Evolutionary conservation across 2,329 filamentous ascomycete genomes (phyloP).

Genomic region (Aspergillus nomiae): DNA sequence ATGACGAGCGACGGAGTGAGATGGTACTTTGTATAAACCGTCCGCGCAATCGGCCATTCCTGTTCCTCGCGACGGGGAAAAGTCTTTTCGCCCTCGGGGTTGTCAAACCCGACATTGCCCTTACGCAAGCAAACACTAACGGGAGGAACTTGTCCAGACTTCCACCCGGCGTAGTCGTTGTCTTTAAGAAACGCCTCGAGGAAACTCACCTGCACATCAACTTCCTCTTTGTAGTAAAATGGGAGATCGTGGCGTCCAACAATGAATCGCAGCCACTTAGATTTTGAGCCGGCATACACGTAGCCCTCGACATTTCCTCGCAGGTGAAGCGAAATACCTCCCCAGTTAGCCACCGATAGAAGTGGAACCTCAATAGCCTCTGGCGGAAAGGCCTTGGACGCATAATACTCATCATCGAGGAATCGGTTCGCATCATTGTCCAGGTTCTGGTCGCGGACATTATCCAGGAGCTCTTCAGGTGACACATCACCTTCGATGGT

Average conservation of each 20-base stretch:
- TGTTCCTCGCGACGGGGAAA: background rate
- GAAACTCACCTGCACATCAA: conserved; percentile 65
- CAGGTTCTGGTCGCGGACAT: too few species aligned
- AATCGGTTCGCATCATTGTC: too few species aligned
- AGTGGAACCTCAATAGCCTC: conserved; percentile 66
- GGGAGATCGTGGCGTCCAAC: too few species aligned
- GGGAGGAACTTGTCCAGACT: conserved; percentile 55
- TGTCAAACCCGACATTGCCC: conserved; percentile 65
- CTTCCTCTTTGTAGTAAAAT: conserved; percentile 69
- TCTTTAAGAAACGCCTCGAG: conserved; percentile 69
- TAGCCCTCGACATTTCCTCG: conserved; percentile 68
- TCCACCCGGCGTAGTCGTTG: conserved; percentile 52
- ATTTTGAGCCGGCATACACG: conserved; percentile 60
- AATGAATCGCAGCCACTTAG: conserved; percentile 70
- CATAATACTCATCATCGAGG: conserved; percentile 63
- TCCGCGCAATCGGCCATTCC: conserved; percentile 65
- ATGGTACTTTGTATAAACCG: conserved; percentile 62
- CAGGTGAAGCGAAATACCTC: conserved; percentile 66
- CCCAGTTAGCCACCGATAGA: conserved; percentile 69
- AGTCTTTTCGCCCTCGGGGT: conserved; percentile 60
- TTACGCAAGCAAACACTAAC: conserved; percentile 63
- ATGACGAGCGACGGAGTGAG: too few species aligned
- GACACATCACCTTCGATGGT: conserved; percentile 30
- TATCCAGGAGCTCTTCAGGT: too few species aligned
- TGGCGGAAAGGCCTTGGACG: conserved; percentile 62